Base-by-base conservation (phyloP, 164 flowering plant species). In the Aristolochia fimbriata region DNA sequence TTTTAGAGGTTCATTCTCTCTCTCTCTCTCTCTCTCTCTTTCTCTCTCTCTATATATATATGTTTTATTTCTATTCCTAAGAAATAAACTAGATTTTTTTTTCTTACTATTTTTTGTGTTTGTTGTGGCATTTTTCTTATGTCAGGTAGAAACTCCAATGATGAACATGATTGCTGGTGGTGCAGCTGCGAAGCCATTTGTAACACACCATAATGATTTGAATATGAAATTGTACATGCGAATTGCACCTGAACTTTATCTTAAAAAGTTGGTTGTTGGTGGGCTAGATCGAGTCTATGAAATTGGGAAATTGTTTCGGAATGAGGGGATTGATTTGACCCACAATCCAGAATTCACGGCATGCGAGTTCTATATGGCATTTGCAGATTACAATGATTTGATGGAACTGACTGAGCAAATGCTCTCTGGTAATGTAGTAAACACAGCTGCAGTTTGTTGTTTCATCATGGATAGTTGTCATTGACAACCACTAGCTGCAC, bases 81-180 rank as follows among this genome's bases (percentile, higher is more conserved):
- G 5, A 27, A 27, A 5, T 2, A 27, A 27, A 27, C 30, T 27
- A 5, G 30, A 5, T 27, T 5, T 24, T 24, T 55, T 52, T 11
- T 3, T 12, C 49, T 22, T 47, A 47, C 50, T 47, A 4, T 51
- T 22, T 19, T 4, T 52, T 10, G 8, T 37, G 43, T 37, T 37
- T 37, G 43, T 37, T 37, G 4, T 37, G 43, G 43, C 19, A 20
- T 20, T 55, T 30, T 55, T 9, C 48, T 41, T 31, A 20, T 23
- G 22, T 58, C 59, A 93, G 99, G 99, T 93, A 64, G 99, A 93
- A 77, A 93, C 99, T 14, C 99, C 99, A 1, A 93, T 90, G 94
- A 86, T 93, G 99, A 90, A 84, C 76, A 88, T 86, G 96, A 93
- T 87, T 76, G 84, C 99, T 64, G 99, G 97, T 41, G 99, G 97